Evolutionary conservation across 2,329 filamentous ascomycete genomes (phyloP).

Genomic region (Ceratocystis lukuohia): DNA sequence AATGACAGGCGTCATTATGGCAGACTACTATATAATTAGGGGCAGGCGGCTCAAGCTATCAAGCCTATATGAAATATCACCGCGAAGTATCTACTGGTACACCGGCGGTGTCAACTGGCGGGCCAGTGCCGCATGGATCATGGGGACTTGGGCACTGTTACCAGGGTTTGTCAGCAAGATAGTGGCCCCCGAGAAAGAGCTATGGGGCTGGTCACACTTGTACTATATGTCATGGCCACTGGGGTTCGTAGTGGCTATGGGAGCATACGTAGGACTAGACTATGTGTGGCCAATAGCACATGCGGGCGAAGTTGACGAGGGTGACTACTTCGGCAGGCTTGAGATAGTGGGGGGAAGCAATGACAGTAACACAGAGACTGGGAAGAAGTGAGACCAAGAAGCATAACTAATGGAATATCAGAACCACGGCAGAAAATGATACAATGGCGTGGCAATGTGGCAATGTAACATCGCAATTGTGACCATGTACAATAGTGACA

Average conservation of each 20-base stretch:
- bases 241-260: conserved; percentile 21
- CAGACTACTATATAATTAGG: conserved; percentile 30
- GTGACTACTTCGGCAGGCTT: conserved; percentile 25
- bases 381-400: not conserved
- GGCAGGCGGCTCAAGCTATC: conserved; percentile 28
- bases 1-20: conserved; percentile 30
- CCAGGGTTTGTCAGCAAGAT: conserved; percentile 30
- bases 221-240: conserved; percentile 24
- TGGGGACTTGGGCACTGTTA: conserved; percentile 29
- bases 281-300: conserved; percentile 21
- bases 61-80: conserved; percentile 29
- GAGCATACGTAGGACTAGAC: conserved; percentile 21
- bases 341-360: not conserved
- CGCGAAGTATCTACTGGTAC: conserved; percentile 32
- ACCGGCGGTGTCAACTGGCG: conserved; percentile 30
- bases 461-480: too few species aligned
- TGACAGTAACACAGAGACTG: not conserved
- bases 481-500: too few species aligned
- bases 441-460: too few species aligned
- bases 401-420: not conserved
- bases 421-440: too few species aligned
- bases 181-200: conserved; percentile 22
- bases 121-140: conserved; percentile 30
- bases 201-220: conserved; percentile 23
- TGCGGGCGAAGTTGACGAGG: conserved; percentile 22